Evolutionary conservation across 2,329 filamentous ascomycete genomes (phyloP).

Genomic region (Monosporascus sp.): DNA sequence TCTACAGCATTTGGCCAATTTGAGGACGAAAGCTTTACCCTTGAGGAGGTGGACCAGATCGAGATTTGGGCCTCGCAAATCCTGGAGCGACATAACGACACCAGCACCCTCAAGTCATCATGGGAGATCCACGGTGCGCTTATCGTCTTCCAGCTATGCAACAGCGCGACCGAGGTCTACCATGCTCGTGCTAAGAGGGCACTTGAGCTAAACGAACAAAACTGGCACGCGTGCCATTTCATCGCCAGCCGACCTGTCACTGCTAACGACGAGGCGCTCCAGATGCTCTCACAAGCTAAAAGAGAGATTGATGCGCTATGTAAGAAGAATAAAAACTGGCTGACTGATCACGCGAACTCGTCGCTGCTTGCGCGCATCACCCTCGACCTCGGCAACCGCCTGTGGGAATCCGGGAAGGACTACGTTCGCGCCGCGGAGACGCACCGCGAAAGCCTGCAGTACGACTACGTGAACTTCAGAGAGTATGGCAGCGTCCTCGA

Average conservation of each 20-base stretch:
- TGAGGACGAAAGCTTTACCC: constrained; percentile 14
- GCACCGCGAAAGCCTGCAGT: constrained; percentile 23
- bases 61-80: constrained; percentile 19
- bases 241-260: constrained; percentile 19
- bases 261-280: constrained; percentile 17
- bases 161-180: constrained; percentile 16
- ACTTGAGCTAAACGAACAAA: constrained; percentile 21
- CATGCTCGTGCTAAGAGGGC: constrained; percentile 19
- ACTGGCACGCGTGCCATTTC: constrained; percentile 27
- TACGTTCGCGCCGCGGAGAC: constrained; percentile 15
- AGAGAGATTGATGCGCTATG: constrained; percentile 17
- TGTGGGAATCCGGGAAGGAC: constrained; percentile 22
- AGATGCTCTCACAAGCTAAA: constrained; percentile 21
- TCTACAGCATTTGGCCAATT: constrained; percentile 8
- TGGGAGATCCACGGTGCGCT: constrained; percentile 27
- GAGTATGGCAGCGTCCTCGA: constrained; percentile 17
- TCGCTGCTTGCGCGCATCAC: constrained; percentile 24
- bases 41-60: constrained; percentile 16
- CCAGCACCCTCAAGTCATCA: constrained; percentile 15
- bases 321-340: constrained; percentile 12
- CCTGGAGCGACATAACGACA: constrained; percentile 14
- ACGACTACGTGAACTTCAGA: constrained; percentile 22
- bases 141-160: constrained; percentile 22
- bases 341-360: constrained; percentile 16
- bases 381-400: constrained; percentile 21